Conservation (phyloP, 1,284 basidiomycete genomes). For the Tremellales sp. region DNA sequence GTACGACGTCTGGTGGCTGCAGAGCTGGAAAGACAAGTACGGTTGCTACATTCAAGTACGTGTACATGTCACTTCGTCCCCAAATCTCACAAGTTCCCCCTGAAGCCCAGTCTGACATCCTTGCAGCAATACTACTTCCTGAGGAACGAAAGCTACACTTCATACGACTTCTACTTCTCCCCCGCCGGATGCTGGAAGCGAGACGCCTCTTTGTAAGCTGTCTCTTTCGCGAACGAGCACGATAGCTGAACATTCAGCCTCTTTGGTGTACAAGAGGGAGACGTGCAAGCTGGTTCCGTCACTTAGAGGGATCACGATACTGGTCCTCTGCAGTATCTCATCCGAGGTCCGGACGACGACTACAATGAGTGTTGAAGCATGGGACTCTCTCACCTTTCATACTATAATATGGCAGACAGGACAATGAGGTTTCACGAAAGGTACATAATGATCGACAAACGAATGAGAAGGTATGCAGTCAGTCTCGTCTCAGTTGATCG, state of each 20-base stretch:
- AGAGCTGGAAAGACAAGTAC: neutral
- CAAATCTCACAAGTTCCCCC: no score
- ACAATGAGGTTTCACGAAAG: no score
- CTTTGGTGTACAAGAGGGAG: neutral
- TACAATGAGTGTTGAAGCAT: slow-evolving; percentile 27
- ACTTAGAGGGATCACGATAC: neutral
- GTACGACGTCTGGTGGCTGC: neutral
- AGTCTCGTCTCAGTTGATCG: no score
- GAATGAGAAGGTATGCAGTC: no score
- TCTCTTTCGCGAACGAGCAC: no score
- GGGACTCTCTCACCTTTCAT: no score
- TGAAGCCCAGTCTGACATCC: no score
- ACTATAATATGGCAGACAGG: no score
- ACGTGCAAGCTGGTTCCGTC: neutral
- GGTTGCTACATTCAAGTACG: no score
- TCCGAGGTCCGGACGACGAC: neutral
- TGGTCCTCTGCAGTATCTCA: neutral
- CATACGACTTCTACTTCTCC: neutral
- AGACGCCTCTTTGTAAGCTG: neutral
- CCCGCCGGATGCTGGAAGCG: neutral
- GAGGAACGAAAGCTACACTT: neutral
- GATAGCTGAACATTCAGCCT: no score
- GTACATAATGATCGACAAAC: no score
- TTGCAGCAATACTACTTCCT: neutral
- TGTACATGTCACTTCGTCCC: no score